Base-by-base conservation (phyloP, 768 basidiomycete genomes). In the Mycena metata region DNA sequence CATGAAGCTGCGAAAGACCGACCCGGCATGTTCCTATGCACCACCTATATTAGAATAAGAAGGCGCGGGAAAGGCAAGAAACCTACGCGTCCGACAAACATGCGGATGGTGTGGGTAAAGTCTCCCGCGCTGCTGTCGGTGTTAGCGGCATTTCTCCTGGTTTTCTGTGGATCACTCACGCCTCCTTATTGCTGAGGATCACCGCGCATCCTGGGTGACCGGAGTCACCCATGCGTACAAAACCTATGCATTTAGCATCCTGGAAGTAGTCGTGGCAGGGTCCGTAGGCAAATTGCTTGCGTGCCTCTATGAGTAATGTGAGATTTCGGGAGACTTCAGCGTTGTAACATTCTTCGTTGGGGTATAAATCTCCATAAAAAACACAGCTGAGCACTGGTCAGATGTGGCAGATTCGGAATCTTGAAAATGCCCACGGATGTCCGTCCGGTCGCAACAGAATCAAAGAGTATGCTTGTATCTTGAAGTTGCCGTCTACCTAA, bases 301-400 rank as follows among this genome's bases (percentile, higher is more conserved):
- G 91, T 36, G 83, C 87, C 47, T 83, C 77, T 21, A 95, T 85
- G 51, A 96, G 78, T 24, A 82, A 73, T 51, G 74, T 81, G 55
- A 95, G 82, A 50, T 86, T 86, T 36, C 74, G 76, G 11, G 90
- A 84, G 10, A 85, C 83, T 17, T 76, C 75, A 67, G 84, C 84
- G 69, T 90, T 83, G 74, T 88, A 92, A 68, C 90, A 89, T 76
- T 91, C 91, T 46, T 79, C 71, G 72, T 93, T 91, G 0, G 89
- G 91, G 73, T 93, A 94, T 17, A 95, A 74, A 76, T 95, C 94
- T 8, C 93, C 94, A 69, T 94, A 95, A 77, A 95, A 96, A n/a
- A 94, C 88, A 72, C 94, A 96, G 45, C 94, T 95, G 60, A 35
- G 65, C 19, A 65, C 56, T 13, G 56, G 21, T 33, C 35, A 41